Percentiles rank a stretch among this genome's conserved stretches.
Conservation (phyloP, 306 rosid genomes). For the Leucaena leucocephala region DNA sequence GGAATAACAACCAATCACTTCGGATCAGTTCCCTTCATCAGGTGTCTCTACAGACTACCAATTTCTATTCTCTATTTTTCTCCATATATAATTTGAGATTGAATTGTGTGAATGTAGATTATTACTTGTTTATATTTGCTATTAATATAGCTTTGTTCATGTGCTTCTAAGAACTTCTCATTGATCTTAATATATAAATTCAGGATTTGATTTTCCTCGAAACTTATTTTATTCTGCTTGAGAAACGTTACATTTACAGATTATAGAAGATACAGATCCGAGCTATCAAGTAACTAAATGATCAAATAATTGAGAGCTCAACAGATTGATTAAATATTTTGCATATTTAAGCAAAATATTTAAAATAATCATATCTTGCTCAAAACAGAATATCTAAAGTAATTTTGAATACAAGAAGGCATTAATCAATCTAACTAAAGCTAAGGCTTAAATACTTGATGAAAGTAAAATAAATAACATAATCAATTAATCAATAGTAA, state of each 20-base stretch:
- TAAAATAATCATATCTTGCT: not conserved
- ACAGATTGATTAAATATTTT: no score
- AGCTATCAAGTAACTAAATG: not conserved
- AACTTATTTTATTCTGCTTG: not conserved
- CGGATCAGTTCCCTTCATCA: slow-evolving; percentile 97
- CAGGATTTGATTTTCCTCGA: not conserved
- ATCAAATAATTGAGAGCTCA: no score
- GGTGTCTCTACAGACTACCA: slow-evolving; percentile 47
- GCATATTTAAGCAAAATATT: not conserved
- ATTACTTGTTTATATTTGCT: not conserved
- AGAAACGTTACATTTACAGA: not conserved
- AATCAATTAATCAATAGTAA: not conserved
- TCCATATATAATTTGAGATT: not conserved
- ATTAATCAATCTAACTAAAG: not conserved
- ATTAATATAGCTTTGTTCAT: not conserved
- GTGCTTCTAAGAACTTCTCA: not conserved
- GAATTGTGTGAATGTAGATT: not conserved
- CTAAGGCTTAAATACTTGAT: not conserved
- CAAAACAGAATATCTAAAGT: not conserved
- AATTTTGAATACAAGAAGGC: not conserved
- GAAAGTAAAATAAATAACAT: not conserved
- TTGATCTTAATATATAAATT: not conserved
- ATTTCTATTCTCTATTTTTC: slow-evolving; percentile 10
- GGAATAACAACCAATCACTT: slow-evolving; percentile 80
- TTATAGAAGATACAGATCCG: not conserved